Evolutionary conservation across 495 filamentous ascomycete genomes (phyloP).

Genomic region (Geoglossum glabrum): DNA sequence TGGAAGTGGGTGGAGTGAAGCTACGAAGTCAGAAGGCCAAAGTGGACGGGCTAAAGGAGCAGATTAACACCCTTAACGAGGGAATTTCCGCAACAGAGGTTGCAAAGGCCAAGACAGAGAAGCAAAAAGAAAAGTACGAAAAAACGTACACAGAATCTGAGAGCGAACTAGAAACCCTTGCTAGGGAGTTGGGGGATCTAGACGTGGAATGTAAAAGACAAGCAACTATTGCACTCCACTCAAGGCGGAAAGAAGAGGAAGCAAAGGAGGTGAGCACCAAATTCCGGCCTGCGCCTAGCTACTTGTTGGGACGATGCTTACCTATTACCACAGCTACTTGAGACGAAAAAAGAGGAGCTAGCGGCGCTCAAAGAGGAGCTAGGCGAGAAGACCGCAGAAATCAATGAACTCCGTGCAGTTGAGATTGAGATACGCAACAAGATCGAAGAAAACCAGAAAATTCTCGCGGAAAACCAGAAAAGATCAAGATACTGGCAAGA

Average conservation of each 20-base stretch:
- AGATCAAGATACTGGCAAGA: constrained; percentile 69
- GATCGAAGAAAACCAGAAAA: constrained; percentile 87
- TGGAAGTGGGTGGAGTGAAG: constrained; percentile 89
- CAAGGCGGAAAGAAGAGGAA: constrained; percentile 58
- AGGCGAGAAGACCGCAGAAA: constrained; percentile 64
- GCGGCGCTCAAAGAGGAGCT: constrained; percentile 62
- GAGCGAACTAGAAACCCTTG: constrained; percentile 51
- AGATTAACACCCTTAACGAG: constrained; percentile 61
- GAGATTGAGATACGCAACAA: constrained; percentile 99
- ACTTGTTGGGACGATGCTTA: neutral
- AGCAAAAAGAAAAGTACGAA: constrained; percentile 69
- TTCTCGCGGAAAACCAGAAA: constrained; percentile 69
- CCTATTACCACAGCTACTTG: constrained; percentile 30
- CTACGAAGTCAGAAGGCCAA: constrained; percentile 77
- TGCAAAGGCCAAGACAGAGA: constrained; percentile 72
- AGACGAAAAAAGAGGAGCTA: constrained; percentile 63
- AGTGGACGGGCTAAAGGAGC: constrained; percentile 79
- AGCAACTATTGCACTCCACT: constrained; percentile 47
- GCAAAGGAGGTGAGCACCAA: constrained; percentile 41
- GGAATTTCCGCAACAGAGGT: constrained; percentile 70
- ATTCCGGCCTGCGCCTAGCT: neutral
- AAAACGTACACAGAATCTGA: constrained; percentile 57
- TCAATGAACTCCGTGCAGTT: constrained; percentile 73
- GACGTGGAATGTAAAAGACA: constrained; percentile 61
- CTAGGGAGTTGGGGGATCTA: constrained; percentile 50